phyloP scores from a whole-genome alignment of 2,329 filamentous ascomycete species.

The Aspergillus unguis region DNA sequence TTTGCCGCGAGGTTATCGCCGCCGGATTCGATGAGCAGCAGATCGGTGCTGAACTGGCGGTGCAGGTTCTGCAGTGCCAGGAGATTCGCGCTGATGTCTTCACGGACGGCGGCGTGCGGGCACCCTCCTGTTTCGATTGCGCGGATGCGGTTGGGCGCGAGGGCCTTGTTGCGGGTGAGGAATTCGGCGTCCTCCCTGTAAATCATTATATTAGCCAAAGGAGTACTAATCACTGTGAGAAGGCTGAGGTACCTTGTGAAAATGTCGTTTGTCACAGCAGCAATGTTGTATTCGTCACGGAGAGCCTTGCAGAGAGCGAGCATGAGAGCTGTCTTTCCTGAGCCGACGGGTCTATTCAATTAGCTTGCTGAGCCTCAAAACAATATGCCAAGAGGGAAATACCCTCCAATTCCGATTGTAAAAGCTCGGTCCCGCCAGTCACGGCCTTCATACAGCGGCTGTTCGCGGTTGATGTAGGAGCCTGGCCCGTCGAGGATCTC shows the following conservation, averaged over 20 bases:
- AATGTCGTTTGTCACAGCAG: conserved; percentile 97
- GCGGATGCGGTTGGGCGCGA: conserved; percentile 77
- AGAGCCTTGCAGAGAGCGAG: conserved; percentile 84
- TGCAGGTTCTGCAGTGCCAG: conserved; percentile 89
- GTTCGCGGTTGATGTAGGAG: conserved; percentile 82
- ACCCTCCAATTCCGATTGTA: conserved; percentile 98
- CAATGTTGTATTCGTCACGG: conserved; percentile 76
- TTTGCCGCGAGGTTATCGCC: conserved; percentile 97
- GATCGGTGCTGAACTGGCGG: conserved; percentile 70
- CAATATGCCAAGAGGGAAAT: conserved; percentile 29
- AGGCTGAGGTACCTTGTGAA: conserved; percentile 65
- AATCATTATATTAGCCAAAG: background rate
- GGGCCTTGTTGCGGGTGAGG: conserved; percentile 78
- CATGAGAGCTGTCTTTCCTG: conserved; percentile 97
- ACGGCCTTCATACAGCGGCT: conserved; percentile 86
- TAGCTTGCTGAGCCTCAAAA: background rate
- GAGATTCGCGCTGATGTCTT: conserved; percentile 93
- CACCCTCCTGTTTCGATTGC: conserved; percentile 98
- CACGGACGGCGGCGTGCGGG: conserved; percentile 92
- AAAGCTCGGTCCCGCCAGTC: conserved; percentile 88
- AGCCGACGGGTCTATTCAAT: conserved; percentile 74
- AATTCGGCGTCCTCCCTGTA: conserved; percentile 90
- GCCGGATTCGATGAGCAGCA: conserved; percentile 91
- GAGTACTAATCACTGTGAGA: background rate
- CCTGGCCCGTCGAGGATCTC: conserved; percentile 94